A percentile compares a stretch with the other conserved stretches of the same genome.
These are phyloP conservation scores for Neurospora intermedia DNA, from an alignment of 495 filamentous ascomycete genomes.

Conservation along the genomic window DNA sequence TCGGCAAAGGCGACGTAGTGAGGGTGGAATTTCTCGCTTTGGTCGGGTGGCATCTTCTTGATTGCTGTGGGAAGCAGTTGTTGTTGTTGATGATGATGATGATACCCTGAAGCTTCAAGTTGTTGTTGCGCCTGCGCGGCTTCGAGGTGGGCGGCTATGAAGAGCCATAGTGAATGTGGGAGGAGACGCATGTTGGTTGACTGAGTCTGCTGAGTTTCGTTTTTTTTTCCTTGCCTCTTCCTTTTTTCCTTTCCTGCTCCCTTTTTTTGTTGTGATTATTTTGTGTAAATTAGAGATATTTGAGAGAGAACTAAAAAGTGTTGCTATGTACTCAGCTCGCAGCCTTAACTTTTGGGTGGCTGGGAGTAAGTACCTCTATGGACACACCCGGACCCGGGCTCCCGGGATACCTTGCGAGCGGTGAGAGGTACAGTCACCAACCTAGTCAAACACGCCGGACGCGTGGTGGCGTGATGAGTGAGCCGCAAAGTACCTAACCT, in stretches of 20 bases:
- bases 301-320: not conserved
- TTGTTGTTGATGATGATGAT: constrained; percentile 1
- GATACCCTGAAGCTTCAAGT: not conserved
- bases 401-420: not conserved
- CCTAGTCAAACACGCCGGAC: not conserved
- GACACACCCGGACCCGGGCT: not conserved
- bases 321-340: not conserved
- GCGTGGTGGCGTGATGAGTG: not conserved
- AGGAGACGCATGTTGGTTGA: constrained; percentile 33
- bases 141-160: constrained; percentile 29
- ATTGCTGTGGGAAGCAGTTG: constrained; percentile 38
- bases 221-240: not conserved
- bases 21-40: constrained; percentile 75
- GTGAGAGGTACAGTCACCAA: not conserved
- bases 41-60: constrained; percentile 70
- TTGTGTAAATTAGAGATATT: not conserved
- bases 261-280: not conserved
- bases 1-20: constrained; percentile 43
- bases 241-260: not conserved
- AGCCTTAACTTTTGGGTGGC: not conserved
- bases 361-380: not conserved
- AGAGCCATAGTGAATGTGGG: constrained; percentile 39
- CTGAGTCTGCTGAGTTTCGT: not conserved
- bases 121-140: constrained; percentile 12
- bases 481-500: not conserved